Conservation (phyloP, 768 basidiomycete genomes). For the Neoboletus brunneissimus region DNA sequence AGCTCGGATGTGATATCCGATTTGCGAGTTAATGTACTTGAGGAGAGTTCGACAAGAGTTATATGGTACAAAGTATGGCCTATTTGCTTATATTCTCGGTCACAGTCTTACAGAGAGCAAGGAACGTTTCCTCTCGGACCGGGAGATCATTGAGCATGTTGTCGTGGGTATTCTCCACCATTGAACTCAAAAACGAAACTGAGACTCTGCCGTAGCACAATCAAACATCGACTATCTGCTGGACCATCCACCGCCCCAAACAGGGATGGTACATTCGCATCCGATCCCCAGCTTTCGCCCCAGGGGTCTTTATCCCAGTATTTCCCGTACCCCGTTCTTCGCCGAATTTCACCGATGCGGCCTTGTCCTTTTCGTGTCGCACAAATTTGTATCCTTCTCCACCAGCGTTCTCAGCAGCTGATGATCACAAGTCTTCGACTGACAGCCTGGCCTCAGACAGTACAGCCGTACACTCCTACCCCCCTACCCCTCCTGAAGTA, state of each 20-base stretch:
- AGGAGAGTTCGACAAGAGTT: constrained; percentile 55
- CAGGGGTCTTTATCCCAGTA: constrained; percentile 53
- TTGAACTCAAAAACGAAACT: background rate
- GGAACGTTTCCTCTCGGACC: constrained; percentile 72
- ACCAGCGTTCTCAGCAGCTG: constrained; percentile 11
- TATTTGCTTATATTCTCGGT: background rate
- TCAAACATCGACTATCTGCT: constrained; percentile 58
- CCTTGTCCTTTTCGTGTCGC: constrained; percentile 51
- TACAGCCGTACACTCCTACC: constrained; percentile 51
- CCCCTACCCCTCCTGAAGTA: constrained; percentile 49
- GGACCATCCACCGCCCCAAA: constrained; percentile 77
- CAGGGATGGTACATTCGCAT: constrained; percentile 85
- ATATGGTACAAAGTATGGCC: constrained; percentile 70
- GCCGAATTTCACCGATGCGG: constrained; percentile 48
- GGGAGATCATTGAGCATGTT: constrained; percentile 73
- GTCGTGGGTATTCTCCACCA: constrained; percentile 47
- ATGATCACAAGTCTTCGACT: constrained; percentile 23
- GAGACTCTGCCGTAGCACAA: constrained; percentile 49
- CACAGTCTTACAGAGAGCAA: constrained; percentile 32
- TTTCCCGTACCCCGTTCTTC: constrained; percentile 47
- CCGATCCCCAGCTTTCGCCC: constrained; percentile 67
- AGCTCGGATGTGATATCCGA: constrained; percentile 76
- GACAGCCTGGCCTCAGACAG: constrained; percentile 32
- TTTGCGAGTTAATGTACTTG: constrained; percentile 60
- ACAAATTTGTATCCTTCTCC: constrained; percentile 38